Conservation (phyloP, 1,284 basidiomycete genomes). For the Rugiboletus extremiorientalis region DNA sequence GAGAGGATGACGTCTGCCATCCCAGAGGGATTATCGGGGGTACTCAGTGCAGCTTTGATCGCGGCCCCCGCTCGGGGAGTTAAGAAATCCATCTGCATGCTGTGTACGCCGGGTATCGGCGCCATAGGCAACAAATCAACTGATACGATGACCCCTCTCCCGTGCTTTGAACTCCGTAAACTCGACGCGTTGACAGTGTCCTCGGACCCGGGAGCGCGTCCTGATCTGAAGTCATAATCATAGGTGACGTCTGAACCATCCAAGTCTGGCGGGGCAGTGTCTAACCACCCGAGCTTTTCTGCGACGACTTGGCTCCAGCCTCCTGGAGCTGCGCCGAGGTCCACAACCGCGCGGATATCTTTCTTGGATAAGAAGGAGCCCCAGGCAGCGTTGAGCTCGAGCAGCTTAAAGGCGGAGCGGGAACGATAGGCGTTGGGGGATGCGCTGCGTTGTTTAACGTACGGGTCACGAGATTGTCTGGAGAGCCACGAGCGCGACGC, state of each 20-base stretch:
- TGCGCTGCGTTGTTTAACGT: constrained; percentile 57
- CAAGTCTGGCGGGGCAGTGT: neutral
- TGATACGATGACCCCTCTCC: constrained; percentile 62
- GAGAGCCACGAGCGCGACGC: constrained; percentile 58
- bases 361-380: constrained; percentile 50
- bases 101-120: constrained; percentile 66
- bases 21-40: constrained; percentile 37
- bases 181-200: neutral
- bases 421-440: constrained; percentile 59
- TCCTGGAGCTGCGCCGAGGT: constrained; percentile 85
- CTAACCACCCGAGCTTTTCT: constrained; percentile 49
- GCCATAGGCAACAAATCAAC: constrained; percentile 72
- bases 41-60: constrained; percentile 48
- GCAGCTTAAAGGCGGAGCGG: constrained; percentile 83
- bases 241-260: neutral
- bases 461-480: constrained; percentile 66
- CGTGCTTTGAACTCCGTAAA: constrained; percentile 19
- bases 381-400: constrained; percentile 63
- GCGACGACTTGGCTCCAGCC: constrained; percentile 88
- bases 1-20: constrained; percentile 73
- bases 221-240: neutral
- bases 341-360: constrained; percentile 64
- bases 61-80: constrained; percentile 47
- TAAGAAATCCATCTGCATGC: constrained; percentile 78
- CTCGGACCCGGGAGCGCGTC: neutral